Evolutionary conservation across 129 eudicot species (phyloP).

Genomic region (Flaveria bidentis): DNA sequence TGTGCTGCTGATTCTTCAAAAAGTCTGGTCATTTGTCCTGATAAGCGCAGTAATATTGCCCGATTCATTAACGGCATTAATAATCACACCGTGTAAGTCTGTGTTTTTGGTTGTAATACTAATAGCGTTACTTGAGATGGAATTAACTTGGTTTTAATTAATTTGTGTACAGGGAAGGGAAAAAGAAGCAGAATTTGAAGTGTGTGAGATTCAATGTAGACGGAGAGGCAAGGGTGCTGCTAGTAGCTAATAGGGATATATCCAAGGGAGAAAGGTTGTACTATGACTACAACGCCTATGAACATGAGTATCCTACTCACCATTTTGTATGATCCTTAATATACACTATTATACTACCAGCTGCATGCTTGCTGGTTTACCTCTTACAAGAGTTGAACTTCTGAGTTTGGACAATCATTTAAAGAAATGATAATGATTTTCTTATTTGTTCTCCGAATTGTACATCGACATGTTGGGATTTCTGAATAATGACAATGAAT

Average conservation of each 20-base stretch:
- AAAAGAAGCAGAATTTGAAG: constrained; percentile 89
- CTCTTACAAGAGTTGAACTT: no score
- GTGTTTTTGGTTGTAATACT: neutral
- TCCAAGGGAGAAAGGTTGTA: constrained; percentile 82
- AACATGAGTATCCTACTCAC: constrained; percentile 86
- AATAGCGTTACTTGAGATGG: neutral
- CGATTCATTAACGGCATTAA: constrained; percentile 94
- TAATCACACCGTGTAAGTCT: constrained; percentile 71
- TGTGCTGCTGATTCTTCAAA: constrained; percentile 59
- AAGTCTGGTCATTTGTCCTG: constrained; percentile 88
- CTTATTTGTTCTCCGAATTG: no score
- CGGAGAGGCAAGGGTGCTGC: constrained; percentile 79
- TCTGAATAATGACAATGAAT: no score
- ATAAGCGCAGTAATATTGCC: constrained; percentile 87
- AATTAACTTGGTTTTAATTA: neutral
- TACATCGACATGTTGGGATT: no score
- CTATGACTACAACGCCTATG: constrained; percentile 91
- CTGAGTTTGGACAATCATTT: no score
- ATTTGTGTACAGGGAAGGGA: constrained; percentile 71
- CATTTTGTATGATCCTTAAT: constrained; percentile 64
- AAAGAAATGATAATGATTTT: no score
- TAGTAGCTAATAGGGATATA: constrained; percentile 84
- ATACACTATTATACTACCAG: no score
- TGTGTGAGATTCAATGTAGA: constrained; percentile 81
- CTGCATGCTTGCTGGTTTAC: no score